Evolutionary conservation across 192 early-diverging fungal genomes (phyloP).

Genomic region (Blastocladiella britannica): DNA sequence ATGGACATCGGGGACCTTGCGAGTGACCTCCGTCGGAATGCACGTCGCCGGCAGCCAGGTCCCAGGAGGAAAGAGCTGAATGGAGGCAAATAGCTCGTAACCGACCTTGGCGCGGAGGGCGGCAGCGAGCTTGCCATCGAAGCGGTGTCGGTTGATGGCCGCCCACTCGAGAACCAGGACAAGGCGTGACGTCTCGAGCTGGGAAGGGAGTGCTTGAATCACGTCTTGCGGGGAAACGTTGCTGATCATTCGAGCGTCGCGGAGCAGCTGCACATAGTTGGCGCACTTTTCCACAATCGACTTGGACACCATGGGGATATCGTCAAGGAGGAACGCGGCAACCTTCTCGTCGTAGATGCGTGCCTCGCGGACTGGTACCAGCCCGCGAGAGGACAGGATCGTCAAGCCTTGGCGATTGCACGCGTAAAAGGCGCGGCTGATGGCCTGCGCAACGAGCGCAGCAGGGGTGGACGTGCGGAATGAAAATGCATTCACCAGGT

Average conservation of each 20-base stretch:
- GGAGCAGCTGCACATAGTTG: constrained; percentile 29
- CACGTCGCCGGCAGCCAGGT: no score
- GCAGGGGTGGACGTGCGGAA: constrained; percentile 54
- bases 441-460: constrained; percentile 32
- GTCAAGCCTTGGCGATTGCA: constrained; percentile 19
- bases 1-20: no score
- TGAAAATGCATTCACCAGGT: constrained; percentile 41
- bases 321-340: constrained; percentile 37
- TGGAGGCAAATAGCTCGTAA: no score
- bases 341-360: constrained; percentile 42
- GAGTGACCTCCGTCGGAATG: no score
- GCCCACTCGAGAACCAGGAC: no score
- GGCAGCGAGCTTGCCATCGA: no score
- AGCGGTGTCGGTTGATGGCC: no score
- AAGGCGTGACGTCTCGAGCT: no score
- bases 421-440: constrained; percentile 33
- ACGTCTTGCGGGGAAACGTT: no score
- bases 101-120: no score
- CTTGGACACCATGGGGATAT: constrained; percentile 33
- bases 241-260: constrained; percentile 19
- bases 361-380: constrained; percentile 22
- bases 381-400: constrained; percentile 47
- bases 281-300: constrained; percentile 26
- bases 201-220: no score
- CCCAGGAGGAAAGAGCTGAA: no score